These are phyloP conservation scores for Phytopythium oedochilum DNA, from an alignment of 352 stramenopile species.

Conservation along the genomic window DNA sequence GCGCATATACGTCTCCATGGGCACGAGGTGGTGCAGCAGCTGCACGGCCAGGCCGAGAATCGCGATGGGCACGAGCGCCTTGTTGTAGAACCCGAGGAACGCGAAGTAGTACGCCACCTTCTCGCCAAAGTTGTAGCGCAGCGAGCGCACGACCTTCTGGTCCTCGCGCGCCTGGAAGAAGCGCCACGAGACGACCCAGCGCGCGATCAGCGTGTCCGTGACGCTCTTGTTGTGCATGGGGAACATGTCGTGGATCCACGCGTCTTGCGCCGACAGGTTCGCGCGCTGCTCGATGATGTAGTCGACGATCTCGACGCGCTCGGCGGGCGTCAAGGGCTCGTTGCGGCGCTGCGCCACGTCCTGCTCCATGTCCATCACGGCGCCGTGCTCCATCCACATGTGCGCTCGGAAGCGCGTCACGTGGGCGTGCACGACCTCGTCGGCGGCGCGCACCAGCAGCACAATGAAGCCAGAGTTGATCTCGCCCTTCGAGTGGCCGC, in stretches of 20 bases:
- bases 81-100: slow-evolving; percentile 85
- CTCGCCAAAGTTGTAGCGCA: slow-evolving; percentile 82
- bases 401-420: slow-evolving; percentile 66
- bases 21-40: slow-evolving; percentile 41
- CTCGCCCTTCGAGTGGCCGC: slow-evolving; percentile 70
- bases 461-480: slow-evolving; percentile 83
- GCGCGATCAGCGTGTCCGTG: slow-evolving; percentile 59
- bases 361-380: slow-evolving; percentile 71
- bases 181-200: slow-evolving; percentile 62
- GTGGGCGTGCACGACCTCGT: slow-evolving; percentile 54
- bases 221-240: slow-evolving; percentile 74
- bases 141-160: slow-evolving; percentile 53
- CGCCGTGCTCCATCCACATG: slow-evolving; percentile 77
- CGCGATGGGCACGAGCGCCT: slow-evolving; percentile 67
- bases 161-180: slow-evolving; percentile 46
- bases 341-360: slow-evolving; percentile 55
- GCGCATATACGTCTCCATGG: slow-evolving; percentile 72
- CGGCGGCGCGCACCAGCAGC: slow-evolving; percentile 55
- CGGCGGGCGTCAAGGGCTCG: slow-evolving; percentile 61
- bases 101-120: slow-evolving; percentile 88
- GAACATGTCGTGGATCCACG: slow-evolving; percentile 82
- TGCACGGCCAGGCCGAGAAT: slow-evolving; percentile 55
- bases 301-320: slow-evolving; percentile 82
- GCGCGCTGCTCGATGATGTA: slow-evolving; percentile 80
- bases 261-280: slow-evolving; percentile 43